A percentile compares a stretch with the other conserved stretches of the same genome.
phyloP scores from a whole-genome alignment of 129 eudicot species.

The Tagetes patula region DNA sequence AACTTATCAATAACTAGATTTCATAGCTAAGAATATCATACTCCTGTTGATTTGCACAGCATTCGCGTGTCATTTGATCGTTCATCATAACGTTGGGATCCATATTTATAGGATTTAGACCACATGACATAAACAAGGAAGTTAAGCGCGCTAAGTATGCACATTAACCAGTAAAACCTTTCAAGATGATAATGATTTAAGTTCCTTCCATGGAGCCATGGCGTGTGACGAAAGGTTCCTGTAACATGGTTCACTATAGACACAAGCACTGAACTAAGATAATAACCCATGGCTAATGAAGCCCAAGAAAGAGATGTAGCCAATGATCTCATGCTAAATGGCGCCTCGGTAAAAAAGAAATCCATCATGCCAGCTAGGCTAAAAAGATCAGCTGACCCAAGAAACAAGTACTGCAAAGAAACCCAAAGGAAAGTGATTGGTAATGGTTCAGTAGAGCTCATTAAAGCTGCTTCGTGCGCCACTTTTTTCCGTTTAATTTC shows the following conservation, averaged over 20 bases:
- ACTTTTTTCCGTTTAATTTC: conserved; percentile 68
- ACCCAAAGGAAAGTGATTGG: conserved; percentile 90
- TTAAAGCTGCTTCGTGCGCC: conserved; percentile 43
- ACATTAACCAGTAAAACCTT: conserved; percentile 84
- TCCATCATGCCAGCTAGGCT: conserved; percentile 87
- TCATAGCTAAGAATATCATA: conserved; percentile 17
- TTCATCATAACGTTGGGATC: conserved; percentile 28
- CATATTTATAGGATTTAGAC: conserved; percentile 67
- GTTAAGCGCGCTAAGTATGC: conserved; percentile 65
- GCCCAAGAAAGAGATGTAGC: conserved; percentile 96
- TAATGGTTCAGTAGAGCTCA: conserved; percentile 56
- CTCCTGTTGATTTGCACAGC: conserved; percentile 39
- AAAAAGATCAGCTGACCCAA: conserved; percentile 90
- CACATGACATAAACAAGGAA: conserved; percentile 70
- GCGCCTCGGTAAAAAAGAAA: conserved; percentile 85
- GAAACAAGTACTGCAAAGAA: conserved; percentile 74
- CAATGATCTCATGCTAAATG: conserved; percentile 77
- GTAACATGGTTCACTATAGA: conserved; percentile 54
- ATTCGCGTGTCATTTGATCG: conserved; percentile 36
- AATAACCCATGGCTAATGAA: conserved; percentile 84
- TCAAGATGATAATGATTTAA: conserved; percentile 77
- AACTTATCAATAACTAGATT: conserved; percentile 11
- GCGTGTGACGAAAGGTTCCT: conserved; percentile 48
- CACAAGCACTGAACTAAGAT: conserved; percentile 78
- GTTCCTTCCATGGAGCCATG: conserved; percentile 83